These are phyloP conservation scores for Rhodosporidiobolus odoratus DNA, from an alignment of 768 basidiomycete genomes.

Conservation along the genomic window DNA sequence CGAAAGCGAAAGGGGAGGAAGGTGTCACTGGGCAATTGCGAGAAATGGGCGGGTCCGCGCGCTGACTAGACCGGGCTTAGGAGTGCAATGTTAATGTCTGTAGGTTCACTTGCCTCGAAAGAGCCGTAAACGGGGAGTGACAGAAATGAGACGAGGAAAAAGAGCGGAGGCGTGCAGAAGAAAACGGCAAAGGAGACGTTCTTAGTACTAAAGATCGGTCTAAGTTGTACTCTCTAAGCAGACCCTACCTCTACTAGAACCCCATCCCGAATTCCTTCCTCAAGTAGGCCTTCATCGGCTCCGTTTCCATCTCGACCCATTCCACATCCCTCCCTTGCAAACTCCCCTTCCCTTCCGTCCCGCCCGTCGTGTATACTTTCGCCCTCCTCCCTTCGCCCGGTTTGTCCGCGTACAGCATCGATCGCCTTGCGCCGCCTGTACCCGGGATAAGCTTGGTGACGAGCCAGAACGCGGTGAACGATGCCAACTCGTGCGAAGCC, in stretches of 20 bases:
- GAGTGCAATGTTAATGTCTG: too few species aligned
- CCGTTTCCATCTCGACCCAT: slow-evolving; percentile 35
- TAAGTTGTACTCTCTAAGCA: background rate
- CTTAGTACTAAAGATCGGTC: too few species aligned
- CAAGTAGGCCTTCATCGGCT: slow-evolving; percentile 17
- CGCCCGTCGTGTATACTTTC: slow-evolving; percentile 34
- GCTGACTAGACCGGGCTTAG: too few species aligned
- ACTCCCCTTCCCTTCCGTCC: slow-evolving; percentile 24
- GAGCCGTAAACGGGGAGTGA: too few species aligned
- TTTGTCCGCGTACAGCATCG: slow-evolving; percentile 31
- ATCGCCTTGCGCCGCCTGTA: slow-evolving; percentile 27
- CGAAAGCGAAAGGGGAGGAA: too few species aligned
- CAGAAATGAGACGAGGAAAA: too few species aligned
- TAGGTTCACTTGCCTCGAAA: too few species aligned
- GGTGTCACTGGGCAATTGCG: too few species aligned
- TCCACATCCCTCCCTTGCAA: slow-evolving; percentile 31
- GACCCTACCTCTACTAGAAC: background rate
- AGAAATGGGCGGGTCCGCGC: too few species aligned
- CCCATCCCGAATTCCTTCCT: slow-evolving; percentile 24
- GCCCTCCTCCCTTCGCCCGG: background rate
- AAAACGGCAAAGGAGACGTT: too few species aligned
- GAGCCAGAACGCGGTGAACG: slow-evolving; percentile 28
- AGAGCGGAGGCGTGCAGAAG: too few species aligned
- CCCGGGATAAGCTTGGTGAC: slow-evolving; percentile 29
- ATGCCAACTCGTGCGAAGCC: slow-evolving; percentile 15